These are phyloP conservation scores for Pouteria glomerata DNA, from an alignment of 148 eudicot genomes.

Conservation along the genomic window DNA sequence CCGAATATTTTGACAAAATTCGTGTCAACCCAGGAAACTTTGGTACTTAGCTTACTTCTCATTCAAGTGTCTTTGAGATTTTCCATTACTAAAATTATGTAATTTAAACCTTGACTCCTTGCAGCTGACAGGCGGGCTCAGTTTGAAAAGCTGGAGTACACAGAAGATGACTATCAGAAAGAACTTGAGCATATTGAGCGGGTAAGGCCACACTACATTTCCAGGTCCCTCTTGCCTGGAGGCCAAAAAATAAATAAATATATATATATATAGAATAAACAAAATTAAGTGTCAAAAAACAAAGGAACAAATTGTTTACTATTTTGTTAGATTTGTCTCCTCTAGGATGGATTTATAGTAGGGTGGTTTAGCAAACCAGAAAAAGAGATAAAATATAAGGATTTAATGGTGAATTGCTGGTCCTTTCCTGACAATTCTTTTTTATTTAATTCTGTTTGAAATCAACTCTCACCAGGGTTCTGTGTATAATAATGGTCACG, in stretches of 20 bases:
- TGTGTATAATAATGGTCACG: not conserved
- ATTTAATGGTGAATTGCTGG: not conserved
- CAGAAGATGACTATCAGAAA: conserved; percentile 87
- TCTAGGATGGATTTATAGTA: not conserved
- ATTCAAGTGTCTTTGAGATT: conserved; percentile 6
- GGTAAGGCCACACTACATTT: conserved; percentile 27
- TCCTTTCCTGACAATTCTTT: not conserved
- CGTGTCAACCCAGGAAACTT: conserved; percentile 99
- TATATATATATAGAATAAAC: too few relatives aligned
- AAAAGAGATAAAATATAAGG: not conserved
- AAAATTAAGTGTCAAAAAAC: too few relatives aligned
- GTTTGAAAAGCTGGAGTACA: conserved; percentile 85
- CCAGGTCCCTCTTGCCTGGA: not conserved
- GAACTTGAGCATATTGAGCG: conserved; percentile 89
- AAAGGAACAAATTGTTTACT: too few relatives aligned
- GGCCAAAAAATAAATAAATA: too few relatives aligned
- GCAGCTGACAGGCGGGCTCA: conserved; percentile 99
- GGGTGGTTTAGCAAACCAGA: not conserved
- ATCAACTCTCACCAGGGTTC: not conserved
- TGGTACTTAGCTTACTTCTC: conserved; percentile 40
- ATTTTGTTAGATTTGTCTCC: not conserved
- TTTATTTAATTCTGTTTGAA: not conserved
- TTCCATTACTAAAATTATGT: not conserved
- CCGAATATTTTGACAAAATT: conserved; percentile 97
- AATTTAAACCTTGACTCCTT: conserved; percentile 12